phyloP scores from a whole-genome alignment of 179 eudicot genomes.

The Gypsophila paniculata region DNA sequence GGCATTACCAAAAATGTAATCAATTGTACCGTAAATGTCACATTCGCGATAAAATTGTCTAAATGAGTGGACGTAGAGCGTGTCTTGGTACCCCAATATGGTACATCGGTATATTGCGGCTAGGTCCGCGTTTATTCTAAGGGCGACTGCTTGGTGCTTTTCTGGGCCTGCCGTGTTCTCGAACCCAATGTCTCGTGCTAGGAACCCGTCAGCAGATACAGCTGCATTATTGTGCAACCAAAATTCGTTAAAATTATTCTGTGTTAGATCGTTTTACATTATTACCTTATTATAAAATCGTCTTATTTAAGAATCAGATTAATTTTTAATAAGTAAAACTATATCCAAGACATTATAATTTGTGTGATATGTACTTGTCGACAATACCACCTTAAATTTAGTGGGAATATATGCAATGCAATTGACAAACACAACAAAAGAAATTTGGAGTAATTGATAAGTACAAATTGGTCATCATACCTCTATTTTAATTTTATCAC shows the following conservation, averaged over 20 bases:
- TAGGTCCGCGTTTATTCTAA: conserved; percentile 72
- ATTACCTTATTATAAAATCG: too few species aligned
- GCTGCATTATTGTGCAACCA: conserved; percentile 39
- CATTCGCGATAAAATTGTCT: conserved; percentile 90
- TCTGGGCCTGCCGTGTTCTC: conserved; percentile 74
- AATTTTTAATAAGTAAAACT: too few species aligned
- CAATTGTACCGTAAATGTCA: conserved; percentile 75
- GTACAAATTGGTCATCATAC: neutral
- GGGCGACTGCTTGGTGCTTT: conserved; percentile 86
- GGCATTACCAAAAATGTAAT: conserved; percentile 89
- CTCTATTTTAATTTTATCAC: neutral
- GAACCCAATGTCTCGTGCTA: conserved; percentile 77
- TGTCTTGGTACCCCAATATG: conserved; percentile 76
- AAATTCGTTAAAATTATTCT: neutral
- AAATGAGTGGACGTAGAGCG: conserved; percentile 77
- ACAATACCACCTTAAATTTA: neutral
- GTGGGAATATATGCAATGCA: neutral
- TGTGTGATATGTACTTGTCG: neutral
- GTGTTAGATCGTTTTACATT: too few species aligned
- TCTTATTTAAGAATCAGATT: too few species aligned
- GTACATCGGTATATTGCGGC: conserved; percentile 68
- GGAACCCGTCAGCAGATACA: conserved; percentile 76
- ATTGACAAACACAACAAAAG: conserved; percentile 1
- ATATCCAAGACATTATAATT: too few species aligned
- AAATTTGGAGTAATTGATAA: conserved; percentile 9